Conservation (phyloP, 805 yeast species). For the Starmerella asiatica region DNA sequence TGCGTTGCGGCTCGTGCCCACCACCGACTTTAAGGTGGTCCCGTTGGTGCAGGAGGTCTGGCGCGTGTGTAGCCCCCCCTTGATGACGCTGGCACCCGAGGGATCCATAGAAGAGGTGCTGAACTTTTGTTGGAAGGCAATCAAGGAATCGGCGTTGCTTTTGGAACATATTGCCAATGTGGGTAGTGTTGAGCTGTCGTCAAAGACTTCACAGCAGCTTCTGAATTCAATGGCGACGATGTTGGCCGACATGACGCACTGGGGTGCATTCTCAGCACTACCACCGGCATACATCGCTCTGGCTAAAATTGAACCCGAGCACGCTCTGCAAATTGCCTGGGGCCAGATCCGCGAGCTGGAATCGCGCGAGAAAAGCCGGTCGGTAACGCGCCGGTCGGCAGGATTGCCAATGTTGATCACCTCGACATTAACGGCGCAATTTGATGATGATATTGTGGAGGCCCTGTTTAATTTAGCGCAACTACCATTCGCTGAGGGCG, state of each 20-base stretch:
- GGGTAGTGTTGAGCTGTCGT: not conserved
- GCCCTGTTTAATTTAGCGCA: conserved; percentile 43
- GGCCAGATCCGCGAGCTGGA: conserved; percentile 1
- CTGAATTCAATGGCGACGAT: conserved; percentile 57
- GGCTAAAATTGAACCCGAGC: conserved; percentile 33
- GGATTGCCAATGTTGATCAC: conserved; percentile 75
- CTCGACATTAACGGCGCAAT: conserved; percentile 5
- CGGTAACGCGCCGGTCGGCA: conserved; percentile 80
- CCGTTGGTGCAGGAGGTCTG: conserved; percentile 1
- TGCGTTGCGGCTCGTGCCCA: conserved; percentile 25
- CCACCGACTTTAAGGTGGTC: not conserved
- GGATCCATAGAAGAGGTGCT: conserved; percentile 26
- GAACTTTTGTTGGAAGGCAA: conserved; percentile 69
- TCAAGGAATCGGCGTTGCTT: conserved; percentile 58
- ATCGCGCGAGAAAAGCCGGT: conserved; percentile 30
- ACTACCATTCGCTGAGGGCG: conserved; percentile 34
- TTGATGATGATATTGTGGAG: conserved; percentile 37
- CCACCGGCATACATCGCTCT: conserved; percentile 64
- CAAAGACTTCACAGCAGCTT: conserved; percentile 33
- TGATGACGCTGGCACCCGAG: conserved; percentile 12
- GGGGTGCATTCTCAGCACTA: conserved; percentile 85
- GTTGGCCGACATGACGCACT: conserved; percentile 38
- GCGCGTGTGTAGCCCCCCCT: conserved; percentile 9
- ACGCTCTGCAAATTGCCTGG: conserved; percentile 4
- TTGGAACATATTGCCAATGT: conserved; percentile 22